Percentiles rank a stretch among this genome's conserved stretches.
Evolutionary conservation across 2,329 filamentous ascomycete species (phyloP).

Genomic region (Venturia carpophila): DNA sequence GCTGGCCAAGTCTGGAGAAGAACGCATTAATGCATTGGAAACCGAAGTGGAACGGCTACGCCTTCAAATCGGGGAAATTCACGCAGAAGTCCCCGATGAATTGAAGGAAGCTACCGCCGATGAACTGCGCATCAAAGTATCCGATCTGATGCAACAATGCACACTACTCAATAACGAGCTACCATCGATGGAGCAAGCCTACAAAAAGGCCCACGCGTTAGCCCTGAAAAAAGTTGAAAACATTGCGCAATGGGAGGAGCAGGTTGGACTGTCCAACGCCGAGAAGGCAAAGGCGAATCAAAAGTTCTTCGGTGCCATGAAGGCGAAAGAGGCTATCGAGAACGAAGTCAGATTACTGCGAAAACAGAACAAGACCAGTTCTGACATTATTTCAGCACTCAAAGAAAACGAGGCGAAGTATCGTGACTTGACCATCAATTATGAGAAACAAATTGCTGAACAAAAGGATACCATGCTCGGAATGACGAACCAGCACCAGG

Average conservation of each 20-base stretch:
- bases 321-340: conserved; percentile 79
- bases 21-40: conserved; percentile 74
- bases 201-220: conserved; percentile 77
- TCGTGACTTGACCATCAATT: conserved; percentile 65
- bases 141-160: conserved; percentile 70
- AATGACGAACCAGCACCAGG: conserved; percentile 63
- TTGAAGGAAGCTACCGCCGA: conserved; percentile 43
- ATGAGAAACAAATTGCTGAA: conserved; percentile 87
- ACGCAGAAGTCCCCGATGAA: conserved; percentile 14
- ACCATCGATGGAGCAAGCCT: conserved; percentile 81
- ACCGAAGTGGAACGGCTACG: conserved; percentile 68
- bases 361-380: conserved; percentile 78
- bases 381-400: conserved; percentile 84
- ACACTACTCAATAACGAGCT: conserved; percentile 79
- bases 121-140: conserved; percentile 65
- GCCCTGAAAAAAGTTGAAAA: conserved; percentile 71
- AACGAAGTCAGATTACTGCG: conserved; percentile 72
- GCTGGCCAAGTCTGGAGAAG: conserved; percentile 68
- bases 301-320: conserved; percentile 94
- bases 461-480: conserved; percentile 69
- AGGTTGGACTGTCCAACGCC: conserved; percentile 59
- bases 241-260: conserved; percentile 46
- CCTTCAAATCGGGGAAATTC: conserved; percentile 43
- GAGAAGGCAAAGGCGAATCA: conserved; percentile 97
- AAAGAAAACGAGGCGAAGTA: conserved; percentile 83